These are phyloP conservation scores for Kurtzmaniella fragi DNA, from an alignment of 805 yeast species.

Conservation along the genomic window DNA sequence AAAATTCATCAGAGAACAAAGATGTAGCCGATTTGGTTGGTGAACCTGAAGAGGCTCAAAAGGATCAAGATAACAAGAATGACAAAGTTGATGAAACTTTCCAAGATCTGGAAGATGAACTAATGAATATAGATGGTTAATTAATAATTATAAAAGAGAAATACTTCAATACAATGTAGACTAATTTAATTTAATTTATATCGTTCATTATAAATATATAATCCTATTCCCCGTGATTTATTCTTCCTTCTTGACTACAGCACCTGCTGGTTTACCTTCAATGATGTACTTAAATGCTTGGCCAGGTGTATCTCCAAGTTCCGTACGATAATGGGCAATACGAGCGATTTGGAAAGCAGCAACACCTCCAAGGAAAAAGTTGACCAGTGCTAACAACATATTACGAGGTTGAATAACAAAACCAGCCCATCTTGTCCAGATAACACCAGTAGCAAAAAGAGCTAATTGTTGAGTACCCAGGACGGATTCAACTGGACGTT, in stretches of 20 bases:
- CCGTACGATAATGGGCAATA: conserved; percentile 60
- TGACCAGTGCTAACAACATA: conserved; percentile 82
- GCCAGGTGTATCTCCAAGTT: conserved; percentile 56
- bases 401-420: conserved; percentile 88
- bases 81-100: no score
- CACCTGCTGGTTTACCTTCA: conserved; percentile 33
- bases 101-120: conserved; percentile 4
- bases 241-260: conserved; percentile 3
- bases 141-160: not conserved
- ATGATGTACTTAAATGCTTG: conserved; percentile 57
- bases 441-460: conserved; percentile 82
- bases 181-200: no score
- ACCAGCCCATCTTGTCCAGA: conserved; percentile 97
- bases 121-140: conserved; percentile 8
- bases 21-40: not conserved
- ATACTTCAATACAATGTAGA: not conserved
- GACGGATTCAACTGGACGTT: conserved; percentile 87
- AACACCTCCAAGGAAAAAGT: conserved; percentile 86
- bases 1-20: not conserved
- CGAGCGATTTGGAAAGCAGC: conserved; percentile 82
- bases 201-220: no score
- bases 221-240: not conserved
- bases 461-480: conserved; percentile 89
- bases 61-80: no score
- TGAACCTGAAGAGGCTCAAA: not conserved